Conservation (phyloP, 129 eudicot species). For the Saposhnikovia divaricata region DNA sequence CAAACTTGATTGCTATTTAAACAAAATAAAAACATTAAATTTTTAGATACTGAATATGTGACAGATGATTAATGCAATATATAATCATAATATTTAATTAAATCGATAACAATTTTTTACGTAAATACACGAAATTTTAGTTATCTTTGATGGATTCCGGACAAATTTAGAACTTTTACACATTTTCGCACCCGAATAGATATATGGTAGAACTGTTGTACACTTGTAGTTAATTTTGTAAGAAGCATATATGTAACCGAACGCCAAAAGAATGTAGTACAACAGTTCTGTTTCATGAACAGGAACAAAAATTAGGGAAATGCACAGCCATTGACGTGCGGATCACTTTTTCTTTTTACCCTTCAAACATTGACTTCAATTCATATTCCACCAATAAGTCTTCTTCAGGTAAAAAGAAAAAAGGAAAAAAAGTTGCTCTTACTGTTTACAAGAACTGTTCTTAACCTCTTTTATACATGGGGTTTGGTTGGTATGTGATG, state of each 20-base stretch:
- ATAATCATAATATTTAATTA: too few species aligned
- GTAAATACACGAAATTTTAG: too few species aligned
- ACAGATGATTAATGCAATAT: too few species aligned
- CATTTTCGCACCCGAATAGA: too few species aligned
- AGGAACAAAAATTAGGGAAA: neutral
- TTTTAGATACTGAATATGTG: too few species aligned
- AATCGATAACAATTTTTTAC: too few species aligned
- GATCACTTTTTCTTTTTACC: neutral
- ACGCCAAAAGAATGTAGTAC: neutral
- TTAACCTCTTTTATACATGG: too few species aligned
- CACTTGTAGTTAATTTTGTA: neutral
- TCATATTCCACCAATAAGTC: neutral
- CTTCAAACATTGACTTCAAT: slow-evolving; percentile 17
- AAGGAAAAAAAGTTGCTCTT: neutral
- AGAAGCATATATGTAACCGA: neutral
- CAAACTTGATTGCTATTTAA: too few species aligned
- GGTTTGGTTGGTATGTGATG: neutral
- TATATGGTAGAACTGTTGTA: too few species aligned
- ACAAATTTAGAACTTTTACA: too few species aligned
- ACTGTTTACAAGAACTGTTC: neutral
- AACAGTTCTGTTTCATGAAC: neutral
- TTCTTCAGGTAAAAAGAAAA: neutral
- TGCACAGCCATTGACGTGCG: neutral
- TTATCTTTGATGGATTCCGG: too few species aligned
- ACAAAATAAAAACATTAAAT: too few species aligned